Evolutionary conservation across 2,329 filamentous ascomycete species (phyloP).

Genomic region (Sporothrix humicola): DNA sequence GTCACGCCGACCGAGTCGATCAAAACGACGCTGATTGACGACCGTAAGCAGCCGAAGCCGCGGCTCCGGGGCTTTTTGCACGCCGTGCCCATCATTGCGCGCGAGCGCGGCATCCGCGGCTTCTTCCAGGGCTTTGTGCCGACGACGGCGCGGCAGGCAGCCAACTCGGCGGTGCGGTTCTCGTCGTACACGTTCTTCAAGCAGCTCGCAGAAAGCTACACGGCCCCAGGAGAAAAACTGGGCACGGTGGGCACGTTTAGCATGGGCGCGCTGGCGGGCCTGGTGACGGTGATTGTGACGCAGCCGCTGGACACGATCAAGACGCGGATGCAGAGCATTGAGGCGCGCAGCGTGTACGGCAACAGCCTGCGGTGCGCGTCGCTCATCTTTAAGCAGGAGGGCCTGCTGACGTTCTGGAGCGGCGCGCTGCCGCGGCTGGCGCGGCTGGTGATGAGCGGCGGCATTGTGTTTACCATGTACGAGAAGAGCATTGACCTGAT

Average conservation of each 20-base stretch:
- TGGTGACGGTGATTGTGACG: slow-evolving; percentile 85
- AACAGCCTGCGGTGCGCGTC: slow-evolving; percentile 85
- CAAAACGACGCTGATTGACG: slow-evolving; percentile 98
- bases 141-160: slow-evolving; percentile 91
- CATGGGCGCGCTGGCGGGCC: slow-evolving; percentile 84
- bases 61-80: slow-evolving; percentile 92
- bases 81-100: slow-evolving; percentile 82
- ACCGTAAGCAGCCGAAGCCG: slow-evolving; percentile 83
- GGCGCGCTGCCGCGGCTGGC: slow-evolving; percentile 86
- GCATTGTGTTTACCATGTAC: slow-evolving; percentile 98
- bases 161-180: slow-evolving; percentile 92
- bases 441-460: slow-evolving; percentile 85
- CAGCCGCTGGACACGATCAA: slow-evolving; percentile 90
- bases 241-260: slow-evolving; percentile 86
- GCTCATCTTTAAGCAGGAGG: slow-evolving; percentile 87
- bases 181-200: slow-evolving; percentile 88
- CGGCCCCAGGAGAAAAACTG: slow-evolving; percentile 91
- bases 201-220: slow-evolving; percentile 90
- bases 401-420: slow-evolving; percentile 89
- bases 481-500: slow-evolving; percentile 95
- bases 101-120: slow-evolving; percentile 84
- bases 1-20: slow-evolving; percentile 98
- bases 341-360: slow-evolving; percentile 79
- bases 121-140: slow-evolving; percentile 98
- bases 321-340: slow-evolving; percentile 96